Evolutionary conservation across 2,329 filamentous ascomycete genomes (phyloP), one percentile per base, ranked within the genome.

Genomic region (Coniochaeta hoffmannii): DNA sequence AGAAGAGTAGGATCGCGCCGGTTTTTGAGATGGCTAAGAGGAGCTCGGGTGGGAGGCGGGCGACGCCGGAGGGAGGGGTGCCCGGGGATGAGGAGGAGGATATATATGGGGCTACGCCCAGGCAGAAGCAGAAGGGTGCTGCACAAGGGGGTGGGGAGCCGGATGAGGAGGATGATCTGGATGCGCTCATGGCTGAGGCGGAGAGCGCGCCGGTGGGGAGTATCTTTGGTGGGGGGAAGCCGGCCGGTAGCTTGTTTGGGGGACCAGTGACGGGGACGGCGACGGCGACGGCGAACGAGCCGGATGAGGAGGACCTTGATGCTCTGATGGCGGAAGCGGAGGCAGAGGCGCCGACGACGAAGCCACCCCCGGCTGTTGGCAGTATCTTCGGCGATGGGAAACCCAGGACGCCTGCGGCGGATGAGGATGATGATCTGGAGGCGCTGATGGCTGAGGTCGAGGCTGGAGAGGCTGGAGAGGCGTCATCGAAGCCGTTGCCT

Each of bases 21-120:
- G 71, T 75, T 51, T 73, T 75, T 58, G 65, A 70, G 58, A 65
- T 64, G 24, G 57, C 60, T 8, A 66, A 26, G 65, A 58, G 14
- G 57, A 64, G 10, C 64, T 63, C 26, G 22, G 12, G 41, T 9
- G 22, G 19, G 14, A 34, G n/a, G n/a, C 28, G 4, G 15, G 15
- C 7, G 26, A 34, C 31, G 49, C 67, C 72, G 63, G 6, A 58
- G 57, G 19, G 67, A 70, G 14, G 68, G 74, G 56, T 74, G n/a
- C 68, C 69, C 19, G 74, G 75, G n/a, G 73, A 74, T 0, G 76
- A 78, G 2, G 76, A 78, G n/a, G n/a, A n/a, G 2, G 79, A 83
- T 55, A 66, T 85, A 6, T 85, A 85, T 65, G 73, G 71, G 55
- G 78, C 78, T 3, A 84, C 81, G 1, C 81, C 81, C 0, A 64